Conservation (phyloP, 306 rosid genomes). For the Sesbania bispinosa region DNA sequence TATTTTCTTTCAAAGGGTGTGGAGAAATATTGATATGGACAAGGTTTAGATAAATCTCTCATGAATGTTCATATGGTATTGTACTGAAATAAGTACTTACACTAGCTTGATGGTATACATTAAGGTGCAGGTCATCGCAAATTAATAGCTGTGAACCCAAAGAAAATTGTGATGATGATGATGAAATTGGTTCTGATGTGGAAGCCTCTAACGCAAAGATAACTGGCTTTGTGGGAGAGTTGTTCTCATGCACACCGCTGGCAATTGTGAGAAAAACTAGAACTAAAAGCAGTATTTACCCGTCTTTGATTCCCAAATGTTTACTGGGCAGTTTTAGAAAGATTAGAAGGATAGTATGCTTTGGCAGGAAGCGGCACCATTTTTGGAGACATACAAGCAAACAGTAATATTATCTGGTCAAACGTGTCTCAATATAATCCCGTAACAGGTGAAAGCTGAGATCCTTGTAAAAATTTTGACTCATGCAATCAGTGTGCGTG, state of each 20-base stretch:
- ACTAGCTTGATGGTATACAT: background rate
- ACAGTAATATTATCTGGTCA: conserved; percentile 19
- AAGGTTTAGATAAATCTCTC: background rate
- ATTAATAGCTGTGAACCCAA: conserved; percentile 30
- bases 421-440: background rate
- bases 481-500: background rate
- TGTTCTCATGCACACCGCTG: conserved; percentile 47
- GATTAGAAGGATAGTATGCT: conserved; percentile 44
- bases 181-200: conserved; percentile 29
- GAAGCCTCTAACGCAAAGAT: conserved; percentile 45
- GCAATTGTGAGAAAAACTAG: conserved; percentile 32
- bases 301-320: conserved; percentile 41
- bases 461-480: conserved; percentile 1
- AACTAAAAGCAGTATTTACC: conserved; percentile 22
- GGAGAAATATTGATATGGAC: background rate
- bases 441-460: background rate
- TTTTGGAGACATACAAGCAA: conserved; percentile 29
- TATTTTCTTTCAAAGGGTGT: background rate
- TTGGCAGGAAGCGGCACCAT: conserved; percentile 40
- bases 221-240: conserved; percentile 45
- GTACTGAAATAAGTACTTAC: conserved; percentile 7
- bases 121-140: conserved; percentile 49
- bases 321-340: conserved; percentile 60
- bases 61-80: background rate
- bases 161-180: conserved; percentile 30